These are phyloP conservation scores for Plasmodium billcollinsi DNA, from an alignment of 169 alveolate species.

Conservation along the genomic window DNA sequence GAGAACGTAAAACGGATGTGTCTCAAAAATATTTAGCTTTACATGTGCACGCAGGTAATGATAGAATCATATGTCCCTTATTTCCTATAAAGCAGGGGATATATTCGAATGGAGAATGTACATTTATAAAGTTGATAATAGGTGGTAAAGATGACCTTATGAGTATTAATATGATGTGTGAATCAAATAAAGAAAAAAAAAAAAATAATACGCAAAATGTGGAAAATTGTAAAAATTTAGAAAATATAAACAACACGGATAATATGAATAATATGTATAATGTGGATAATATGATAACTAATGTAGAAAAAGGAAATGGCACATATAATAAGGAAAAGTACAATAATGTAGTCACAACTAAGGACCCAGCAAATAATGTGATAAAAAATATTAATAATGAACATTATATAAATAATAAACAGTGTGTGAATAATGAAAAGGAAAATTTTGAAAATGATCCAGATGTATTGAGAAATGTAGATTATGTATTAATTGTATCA, in stretches of 20 bases:
- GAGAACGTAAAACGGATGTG: constrained; percentile 77
- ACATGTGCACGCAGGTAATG: constrained; percentile 81
- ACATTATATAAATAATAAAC: background rate
- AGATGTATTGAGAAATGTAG: constrained; percentile 51
- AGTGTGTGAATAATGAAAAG: background rate
- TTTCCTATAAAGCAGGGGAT: constrained; percentile 87
- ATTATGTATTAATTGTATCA: constrained; percentile 79
- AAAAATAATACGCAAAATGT: background rate
- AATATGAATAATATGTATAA: background rate
- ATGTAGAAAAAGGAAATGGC: too few species aligned
- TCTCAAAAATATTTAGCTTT: constrained; percentile 84
- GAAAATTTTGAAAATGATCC: constrained; percentile 41
- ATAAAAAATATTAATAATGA: too few species aligned
- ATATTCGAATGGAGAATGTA: constrained; percentile 88
- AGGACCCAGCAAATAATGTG: too few species aligned
- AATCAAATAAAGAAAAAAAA: background rate
- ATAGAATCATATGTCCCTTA: constrained; percentile 85
- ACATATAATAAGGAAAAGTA: too few species aligned
- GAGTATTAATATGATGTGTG: background rate
- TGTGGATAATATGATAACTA: background rate
- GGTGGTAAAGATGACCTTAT: constrained; percentile 45
- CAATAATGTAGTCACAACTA: too few species aligned
- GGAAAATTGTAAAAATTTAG: background rate
- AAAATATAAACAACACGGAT: background rate
- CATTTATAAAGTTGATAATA: constrained; percentile 81